These are phyloP conservation scores for Orbilia ellipsospora DNA, from an alignment of 2,329 filamentous ascomycete genomes.

Conservation along the genomic window DNA sequence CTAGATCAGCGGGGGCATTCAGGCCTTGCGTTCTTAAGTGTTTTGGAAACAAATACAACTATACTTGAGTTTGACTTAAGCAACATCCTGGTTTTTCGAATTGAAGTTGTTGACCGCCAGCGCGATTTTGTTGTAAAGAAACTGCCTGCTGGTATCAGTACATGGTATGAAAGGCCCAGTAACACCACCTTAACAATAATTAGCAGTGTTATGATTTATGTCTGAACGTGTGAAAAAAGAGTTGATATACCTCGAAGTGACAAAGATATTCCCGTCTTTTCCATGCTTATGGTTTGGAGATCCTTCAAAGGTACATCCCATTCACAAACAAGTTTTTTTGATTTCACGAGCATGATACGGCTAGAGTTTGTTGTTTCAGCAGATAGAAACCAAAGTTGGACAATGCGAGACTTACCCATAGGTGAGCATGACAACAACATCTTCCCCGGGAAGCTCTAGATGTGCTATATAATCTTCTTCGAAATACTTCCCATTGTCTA, in stretches of 20 bases:
- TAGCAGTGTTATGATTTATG: slow-evolving; percentile 75
- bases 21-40: too few species aligned
- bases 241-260: slow-evolving; percentile 79
- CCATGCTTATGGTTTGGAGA: slow-evolving; percentile 95
- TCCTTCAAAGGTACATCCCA: slow-evolving; percentile 98
- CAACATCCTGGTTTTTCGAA: slow-evolving; percentile 40
- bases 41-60: too few species aligned
- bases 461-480: slow-evolving; percentile 97
- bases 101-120: slow-evolving; percentile 59
- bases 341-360: slow-evolving; percentile 89
- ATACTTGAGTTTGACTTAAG: neutral
- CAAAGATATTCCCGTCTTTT: slow-evolving; percentile 91
- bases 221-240: neutral
- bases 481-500: slow-evolving; percentile 98
- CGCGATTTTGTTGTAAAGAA: slow-evolving; percentile 57
- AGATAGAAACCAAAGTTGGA: neutral
- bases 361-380: slow-evolving; percentile 20
- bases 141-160: slow-evolving; percentile 47
- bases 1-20: too few species aligned
- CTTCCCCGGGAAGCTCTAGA: slow-evolving; percentile 86
- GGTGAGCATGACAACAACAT: slow-evolving; percentile 89
- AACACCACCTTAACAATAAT: slow-evolving; percentile 64
- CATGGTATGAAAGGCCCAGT: slow-evolving; percentile 53
- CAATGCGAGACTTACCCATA: slow-evolving; percentile 66
- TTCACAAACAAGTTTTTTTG: slow-evolving; percentile 84